These are phyloP conservation scores for Botryotinia globosa DNA, from an alignment of 2,329 filamentous ascomycete species.

Conservation along the genomic window DNA sequence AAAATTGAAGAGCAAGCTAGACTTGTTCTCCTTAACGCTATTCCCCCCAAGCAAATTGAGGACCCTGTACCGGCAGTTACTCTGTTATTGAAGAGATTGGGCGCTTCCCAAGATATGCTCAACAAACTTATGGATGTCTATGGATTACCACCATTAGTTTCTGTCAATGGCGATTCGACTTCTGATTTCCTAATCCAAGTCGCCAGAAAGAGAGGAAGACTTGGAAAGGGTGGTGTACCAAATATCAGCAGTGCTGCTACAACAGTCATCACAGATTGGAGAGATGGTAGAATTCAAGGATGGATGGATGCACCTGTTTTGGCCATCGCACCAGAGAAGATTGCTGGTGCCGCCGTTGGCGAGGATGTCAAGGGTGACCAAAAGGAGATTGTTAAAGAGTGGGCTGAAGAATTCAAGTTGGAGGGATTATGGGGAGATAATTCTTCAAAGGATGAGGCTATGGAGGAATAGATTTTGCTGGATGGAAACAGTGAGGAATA, in stretches of 20 bases:
- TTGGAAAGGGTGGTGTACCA: conserved; percentile 85
- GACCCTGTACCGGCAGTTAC: conserved; percentile 86
- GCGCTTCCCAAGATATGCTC: conserved; percentile 68
- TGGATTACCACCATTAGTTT: conserved; percentile 75
- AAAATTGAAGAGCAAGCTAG: conserved; percentile 74
- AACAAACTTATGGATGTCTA: conserved; percentile 81
- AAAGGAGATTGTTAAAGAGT: conserved; percentile 86
- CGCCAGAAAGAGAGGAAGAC: conserved; percentile 83
- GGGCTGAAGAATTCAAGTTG: conserved; percentile 92
- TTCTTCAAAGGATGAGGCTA: conserved; percentile 29
- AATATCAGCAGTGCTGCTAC: conserved; percentile 86
- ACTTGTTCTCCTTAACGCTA: conserved; percentile 82
- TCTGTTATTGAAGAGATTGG: conserved; percentile 78
- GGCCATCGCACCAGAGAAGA: conserved; percentile 46
- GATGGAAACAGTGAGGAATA: background rate
- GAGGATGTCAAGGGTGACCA: conserved; percentile 60
- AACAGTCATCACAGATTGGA: conserved; percentile 94
- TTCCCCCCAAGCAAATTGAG: conserved; percentile 90
- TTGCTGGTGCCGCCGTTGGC: conserved; percentile 41
- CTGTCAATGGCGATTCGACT: conserved; percentile 68
- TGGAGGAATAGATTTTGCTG: conserved; percentile 32
- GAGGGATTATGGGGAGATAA: conserved; percentile 85
- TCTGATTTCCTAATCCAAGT: conserved; percentile 95
- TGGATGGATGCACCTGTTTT: conserved; percentile 78
- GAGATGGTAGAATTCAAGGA: conserved; percentile 90